Conservation (phyloP, 148 eudicot genomes). For the Fagopyrum homotropicum region DNA sequence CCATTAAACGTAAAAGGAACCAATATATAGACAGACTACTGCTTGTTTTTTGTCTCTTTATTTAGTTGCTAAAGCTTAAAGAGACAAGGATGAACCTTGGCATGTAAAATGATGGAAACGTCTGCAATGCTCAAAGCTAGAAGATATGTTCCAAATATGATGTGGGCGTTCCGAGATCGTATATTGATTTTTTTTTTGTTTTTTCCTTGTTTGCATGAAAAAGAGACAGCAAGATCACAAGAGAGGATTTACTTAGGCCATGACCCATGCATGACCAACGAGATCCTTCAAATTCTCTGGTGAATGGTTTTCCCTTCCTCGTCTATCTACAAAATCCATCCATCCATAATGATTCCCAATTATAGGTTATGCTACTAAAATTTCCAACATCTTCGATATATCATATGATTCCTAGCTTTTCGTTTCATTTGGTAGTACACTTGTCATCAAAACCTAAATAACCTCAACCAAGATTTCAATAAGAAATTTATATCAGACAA, state of each 20-base stretch:
- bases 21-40: background rate
- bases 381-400: background rate
- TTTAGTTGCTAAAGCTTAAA: background rate
- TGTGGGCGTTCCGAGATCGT: background rate
- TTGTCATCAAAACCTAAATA: conserved; percentile 1
- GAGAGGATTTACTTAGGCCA: conserved; percentile 6
- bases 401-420: background rate
- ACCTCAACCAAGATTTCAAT: background rate
- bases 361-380: background rate
- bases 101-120: conserved; percentile 2
- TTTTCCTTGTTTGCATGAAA: background rate
- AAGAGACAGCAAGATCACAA: conserved; percentile 7
- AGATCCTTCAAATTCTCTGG: conserved; percentile 14
- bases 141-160: background rate
- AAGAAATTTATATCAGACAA: background rate
- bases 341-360: background rate
- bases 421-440: background rate
- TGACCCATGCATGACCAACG: conserved; percentile 3
- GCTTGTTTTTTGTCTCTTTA: background rate
- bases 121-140: background rate
- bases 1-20: background rate
- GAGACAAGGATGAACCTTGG: background rate
- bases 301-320: background rate
- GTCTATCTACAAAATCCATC: conserved; percentile 8
- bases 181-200: background rate